Evolutionary conservation across 2,329 filamentous ascomycete species (phyloP), one percentile per base, ranked within the genome.

Genomic region (Sphaceloma murrayae): DNA sequence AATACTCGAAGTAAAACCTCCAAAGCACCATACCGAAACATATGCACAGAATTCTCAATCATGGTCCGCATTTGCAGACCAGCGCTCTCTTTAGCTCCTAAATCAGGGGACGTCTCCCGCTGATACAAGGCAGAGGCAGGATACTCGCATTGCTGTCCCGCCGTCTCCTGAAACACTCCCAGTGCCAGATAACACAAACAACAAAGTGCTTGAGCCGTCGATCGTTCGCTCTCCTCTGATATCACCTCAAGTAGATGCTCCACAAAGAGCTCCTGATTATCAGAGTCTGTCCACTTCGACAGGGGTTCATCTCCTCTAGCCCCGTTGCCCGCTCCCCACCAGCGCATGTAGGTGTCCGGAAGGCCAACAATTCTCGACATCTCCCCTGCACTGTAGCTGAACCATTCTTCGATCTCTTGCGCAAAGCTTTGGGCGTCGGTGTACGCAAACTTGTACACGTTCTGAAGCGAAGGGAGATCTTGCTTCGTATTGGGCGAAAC

Each of bases 361-460:
- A 84, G 80, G 43, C 80, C 76, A 43, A 83, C 74, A 38, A 95
- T 69, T 56, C 88, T 80, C 34, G 81, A 74, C 65, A 85, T 84
- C 59, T 96, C 88, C 63, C 84, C 83, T 50, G 86, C 80, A 54
- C 83, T 82, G 64, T 96, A 95, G 43, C 82, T 79, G 63, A 98
- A 98, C 91, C 91, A 98, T 66, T 98, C 91, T 59, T 96, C 86
- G 36, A 98, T 72, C 67, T 98, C 91, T 51, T 91, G 85, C 13
- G 84, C 78, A 54, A 94, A 81, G 1, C 62, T 65, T 13, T 69
- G 66, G 5, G 68, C 63, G 56, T 73, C 69, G 34, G 64, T 59
- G 51, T 72, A 72, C 21, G 61, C 76, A 60, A 94, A 98, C 49
- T 91, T 87, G 68, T 98, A 98, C 36, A 69, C 54, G 34, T 53